phyloP scores from a whole-genome alignment of 169 alveolate species.

The Eimeria tenella region DNA sequence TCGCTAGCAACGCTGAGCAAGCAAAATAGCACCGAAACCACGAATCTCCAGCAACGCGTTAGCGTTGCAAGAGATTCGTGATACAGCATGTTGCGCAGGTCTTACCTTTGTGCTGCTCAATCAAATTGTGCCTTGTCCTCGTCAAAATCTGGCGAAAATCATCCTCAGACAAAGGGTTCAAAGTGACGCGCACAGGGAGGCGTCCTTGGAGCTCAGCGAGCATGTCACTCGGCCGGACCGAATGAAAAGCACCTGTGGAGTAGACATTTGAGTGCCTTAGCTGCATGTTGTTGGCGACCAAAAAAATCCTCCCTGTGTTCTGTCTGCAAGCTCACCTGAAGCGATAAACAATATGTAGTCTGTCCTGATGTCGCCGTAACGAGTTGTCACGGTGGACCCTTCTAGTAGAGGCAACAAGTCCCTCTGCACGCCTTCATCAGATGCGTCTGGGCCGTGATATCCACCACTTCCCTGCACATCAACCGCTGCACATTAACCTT shows the following conservation, averaged over 20 bases:
- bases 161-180: constrained; percentile 87
- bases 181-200: constrained; percentile 90
- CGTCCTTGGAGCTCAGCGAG: constrained; percentile 94
- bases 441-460: constrained; percentile 89
- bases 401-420: constrained; percentile 93
- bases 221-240: constrained; percentile 92
- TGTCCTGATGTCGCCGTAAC: constrained; percentile 90
- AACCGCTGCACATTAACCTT: background rate
- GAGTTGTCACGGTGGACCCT: constrained; percentile 91
- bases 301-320: no score
- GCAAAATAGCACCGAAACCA: background rate
- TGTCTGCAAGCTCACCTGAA: constrained; percentile 72
- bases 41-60: no score
- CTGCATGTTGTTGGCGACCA: background rate
- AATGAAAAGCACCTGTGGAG: constrained; percentile 91
- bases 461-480: constrained; percentile 57
- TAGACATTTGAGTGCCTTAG: background rate
- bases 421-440: constrained; percentile 95
- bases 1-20: constrained; percentile 86
- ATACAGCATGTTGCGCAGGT: background rate
- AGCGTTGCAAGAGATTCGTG: background rate
- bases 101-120: constrained; percentile 85
- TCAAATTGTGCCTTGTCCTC: constrained; percentile 88
- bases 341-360: constrained; percentile 93
- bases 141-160: constrained; percentile 89